A percentile compares a stretch with the other conserved stretches of the same genome.
phyloP scores from a whole-genome alignment of 139 green algal species.

The Asterochloris sp. region DNA sequence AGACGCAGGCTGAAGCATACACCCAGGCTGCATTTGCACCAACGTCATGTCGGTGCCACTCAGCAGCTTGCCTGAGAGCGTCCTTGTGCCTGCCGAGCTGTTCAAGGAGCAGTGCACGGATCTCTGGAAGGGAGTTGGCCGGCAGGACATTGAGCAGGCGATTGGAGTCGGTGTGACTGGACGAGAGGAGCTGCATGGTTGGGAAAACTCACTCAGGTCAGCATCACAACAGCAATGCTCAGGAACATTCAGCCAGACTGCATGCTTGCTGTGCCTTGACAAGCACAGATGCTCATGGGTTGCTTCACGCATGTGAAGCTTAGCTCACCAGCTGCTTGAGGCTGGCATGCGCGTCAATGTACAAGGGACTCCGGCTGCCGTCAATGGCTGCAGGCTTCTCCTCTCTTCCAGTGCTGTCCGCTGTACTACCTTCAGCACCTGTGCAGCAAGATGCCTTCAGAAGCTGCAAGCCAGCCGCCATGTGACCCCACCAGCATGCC shows the following conservation, averaged over 20 bases:
- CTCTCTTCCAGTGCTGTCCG: too few species aligned
- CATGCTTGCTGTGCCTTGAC: neutral
- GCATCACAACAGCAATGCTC: neutral
- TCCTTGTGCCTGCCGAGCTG: constrained; percentile 65
- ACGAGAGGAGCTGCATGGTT: constrained; percentile 38
- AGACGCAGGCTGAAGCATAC: neutral
- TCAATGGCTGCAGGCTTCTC: too few species aligned
- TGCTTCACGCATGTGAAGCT: neutral
- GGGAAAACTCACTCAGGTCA: neutral
- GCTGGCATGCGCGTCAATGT: constrained; percentile 16
- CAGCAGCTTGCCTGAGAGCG: constrained; percentile 44
- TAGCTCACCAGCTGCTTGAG: constrained; percentile 25
- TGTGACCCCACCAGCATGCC: too few species aligned
- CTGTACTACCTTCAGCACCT: too few species aligned
- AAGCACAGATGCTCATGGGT: neutral
- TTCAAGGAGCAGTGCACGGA: constrained; percentile 78
- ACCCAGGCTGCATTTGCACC: too few species aligned
- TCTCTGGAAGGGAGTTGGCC: constrained; percentile 49
- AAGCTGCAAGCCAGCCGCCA: too few species aligned
- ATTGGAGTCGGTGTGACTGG: constrained; percentile 60
- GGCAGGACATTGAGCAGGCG: constrained; percentile 67
- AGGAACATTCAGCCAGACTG: neutral
- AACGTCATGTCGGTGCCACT: neutral
- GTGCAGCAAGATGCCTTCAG: too few species aligned
- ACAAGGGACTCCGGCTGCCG: too few species aligned